Conservation (phyloP, 805 yeast species). For the Blastobotrys chiropterorum region DNA sequence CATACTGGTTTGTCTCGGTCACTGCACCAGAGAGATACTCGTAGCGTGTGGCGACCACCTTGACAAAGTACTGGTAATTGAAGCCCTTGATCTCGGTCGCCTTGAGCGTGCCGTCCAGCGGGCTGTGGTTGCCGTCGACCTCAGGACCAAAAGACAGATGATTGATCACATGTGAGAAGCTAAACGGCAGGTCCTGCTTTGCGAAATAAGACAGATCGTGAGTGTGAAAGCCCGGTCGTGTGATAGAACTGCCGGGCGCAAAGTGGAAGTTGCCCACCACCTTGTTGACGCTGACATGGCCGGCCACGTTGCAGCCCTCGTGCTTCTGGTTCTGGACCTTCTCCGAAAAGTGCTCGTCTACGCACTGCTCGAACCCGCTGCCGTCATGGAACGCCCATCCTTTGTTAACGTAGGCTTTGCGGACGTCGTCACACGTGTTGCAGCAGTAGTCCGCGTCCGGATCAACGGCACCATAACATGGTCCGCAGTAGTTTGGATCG, state of each 20-base stretch:
- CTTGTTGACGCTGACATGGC: constrained; percentile 72
- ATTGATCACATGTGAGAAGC: constrained; percentile 71
- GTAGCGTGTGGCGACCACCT: constrained; percentile 85
- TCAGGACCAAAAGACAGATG: constrained; percentile 76
- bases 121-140: constrained; percentile 44
- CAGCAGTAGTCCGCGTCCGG: constrained; percentile 50
- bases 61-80: constrained; percentile 70
- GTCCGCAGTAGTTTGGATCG: constrained; percentile 63
- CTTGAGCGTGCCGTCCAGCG: constrained; percentile 52
- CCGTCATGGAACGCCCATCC: constrained; percentile 94
- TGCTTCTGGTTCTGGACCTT: constrained; percentile 49
- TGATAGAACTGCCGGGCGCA: constrained; percentile 84
- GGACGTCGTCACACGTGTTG: constrained; percentile 77
- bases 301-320: constrained; percentile 88
- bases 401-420: constrained; percentile 64
- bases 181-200: constrained; percentile 49
- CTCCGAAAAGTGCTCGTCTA: constrained; percentile 75
- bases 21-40: constrained; percentile 52
- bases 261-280: constrained; percentile 89
- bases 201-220: constrained; percentile 79
- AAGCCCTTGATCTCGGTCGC: constrained; percentile 47
- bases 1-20: constrained; percentile 82
- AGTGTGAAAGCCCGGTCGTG: constrained; percentile 51
- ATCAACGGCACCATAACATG: constrained; percentile 83
- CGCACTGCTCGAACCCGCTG: constrained; percentile 81